Evolutionary conservation across 768 basidiomycete species (phyloP), one percentile per base, ranked within the genome.

Genomic region (Fomitopsis serialis): DNA sequence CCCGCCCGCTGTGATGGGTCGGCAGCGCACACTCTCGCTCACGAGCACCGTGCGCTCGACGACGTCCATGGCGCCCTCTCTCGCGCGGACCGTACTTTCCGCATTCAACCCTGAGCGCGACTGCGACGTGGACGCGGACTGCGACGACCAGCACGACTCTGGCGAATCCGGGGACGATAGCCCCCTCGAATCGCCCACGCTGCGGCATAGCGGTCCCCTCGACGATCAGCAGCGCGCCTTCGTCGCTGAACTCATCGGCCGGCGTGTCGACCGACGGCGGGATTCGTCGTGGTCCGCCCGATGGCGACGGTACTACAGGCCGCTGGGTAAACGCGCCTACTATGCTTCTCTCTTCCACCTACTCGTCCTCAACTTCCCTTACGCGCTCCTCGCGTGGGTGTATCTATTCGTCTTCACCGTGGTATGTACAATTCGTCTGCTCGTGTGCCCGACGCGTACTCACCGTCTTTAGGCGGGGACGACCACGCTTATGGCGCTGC

Each of bases 351-450:
- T 87, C 24, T 77, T 89, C 51, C 90, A 92, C 65, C 74, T 92
- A 21, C 63, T 82, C 40, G 71, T 87, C 23, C 45, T 92, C 60
- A 92, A 92, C 68, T 89, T 92, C 61, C 89, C 89, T 0, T 91
- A 79, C 60, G 87, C 87, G 15, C 68, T 92, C 54, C 63, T 73
- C n/a, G 85, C 87, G n/a, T 91, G 85, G 84, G 63, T 89, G 10
- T 91, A 81, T 63, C 72, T 88, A 15, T 89, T 92, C 60, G 81
- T 89, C 11, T 87, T 91, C 61, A 92, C 89, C 0, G 69, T 92
- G 68, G 89, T 90, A 61, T 60, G 84, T 74, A 37, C n/a, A 42
- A 19, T 34, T 13, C 9, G 3, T 2, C 36, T 24, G 22, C 44
- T 46, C 44, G 32, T n/a, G 15, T n/a, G 50, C 3, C 40, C n/a